Evolutionary conservation across 2,329 filamentous ascomycete species (phyloP), one percentile per base, ranked within the genome.

Genomic region (Plectosphaerella sp.): DNA sequence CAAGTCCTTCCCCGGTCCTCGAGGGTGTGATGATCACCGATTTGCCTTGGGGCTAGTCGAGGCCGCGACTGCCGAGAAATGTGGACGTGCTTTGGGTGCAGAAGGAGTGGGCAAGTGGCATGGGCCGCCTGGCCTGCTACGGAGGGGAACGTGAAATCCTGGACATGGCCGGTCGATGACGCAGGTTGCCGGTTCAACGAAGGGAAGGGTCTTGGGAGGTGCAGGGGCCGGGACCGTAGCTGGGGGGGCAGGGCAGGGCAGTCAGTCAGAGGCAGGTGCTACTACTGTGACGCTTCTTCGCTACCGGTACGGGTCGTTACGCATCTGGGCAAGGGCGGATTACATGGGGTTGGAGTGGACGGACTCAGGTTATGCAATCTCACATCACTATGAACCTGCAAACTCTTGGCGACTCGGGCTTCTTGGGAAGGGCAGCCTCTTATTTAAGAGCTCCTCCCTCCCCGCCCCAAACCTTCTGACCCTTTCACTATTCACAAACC

Each of bases 131-230:
- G 37, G 35, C 22, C 22, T 37, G 35, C 15, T 9, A 16, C 6
- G 12, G 22, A 22, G 22, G 16, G 41, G 18, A 5, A 43, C 28
- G 41, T 18, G 18, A 43, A 43, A 43, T 43, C 41, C 41, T 43
- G 41, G 41, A 16, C n/a, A 20, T 54, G 54, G 52, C 54, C 56
- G 61, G 58, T 67, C 65, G 63, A 68, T 68, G 66, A 68, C 66
- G 66, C 64, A 67, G 60, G 41, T 43, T 43, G 41, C 41, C 18
- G n/a, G 18, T n/a, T 18, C 41, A 20, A 43, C 41, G 41, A 58
- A 55, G 53, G 49, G n/a, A 5, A 43, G 60, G 58, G 37, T 41
- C 18, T 9, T 37, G 35, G 11, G 35, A 37, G 18, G 5, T 22
- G 22, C 22, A 22, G 22, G 22, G 22, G 22, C 22, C 22, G 22